These are phyloP conservation scores for Sugiyamaella neomexicana DNA, from an alignment of 1,139 yeast species.

Conservation along the genomic window DNA sequence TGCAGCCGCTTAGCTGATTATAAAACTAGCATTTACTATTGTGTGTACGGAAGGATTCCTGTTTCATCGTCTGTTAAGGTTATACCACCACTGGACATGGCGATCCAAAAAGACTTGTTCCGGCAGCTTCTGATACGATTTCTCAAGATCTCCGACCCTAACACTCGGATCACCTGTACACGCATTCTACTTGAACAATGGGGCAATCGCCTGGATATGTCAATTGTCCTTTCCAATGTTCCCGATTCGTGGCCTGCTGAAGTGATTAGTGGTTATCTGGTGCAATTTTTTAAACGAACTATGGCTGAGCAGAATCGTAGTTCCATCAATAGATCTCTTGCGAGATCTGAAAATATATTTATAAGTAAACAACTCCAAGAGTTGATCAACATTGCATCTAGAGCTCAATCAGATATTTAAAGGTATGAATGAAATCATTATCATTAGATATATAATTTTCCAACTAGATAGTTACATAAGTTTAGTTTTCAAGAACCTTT, in stretches of 20 bases:
- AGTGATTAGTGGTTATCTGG: constrained; percentile 34
- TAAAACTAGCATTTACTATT: constrained; percentile 40
- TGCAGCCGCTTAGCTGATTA: constrained; percentile 39
- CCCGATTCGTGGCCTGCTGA: constrained; percentile 43
- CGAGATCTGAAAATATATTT: constrained; percentile 32
- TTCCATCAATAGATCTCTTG: constrained; percentile 28
- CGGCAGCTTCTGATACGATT: constrained; percentile 34
- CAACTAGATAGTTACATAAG: background rate
- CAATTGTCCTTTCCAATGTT: constrained; percentile 34
- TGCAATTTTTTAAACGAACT: constrained; percentile 28
- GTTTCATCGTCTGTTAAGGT: constrained; percentile 17
- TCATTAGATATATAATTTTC: constrained; percentile 10
- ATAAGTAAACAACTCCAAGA: constrained; percentile 23
- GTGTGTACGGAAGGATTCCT: constrained; percentile 33
- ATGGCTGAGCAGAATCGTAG: constrained; percentile 30
- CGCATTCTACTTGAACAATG: constrained; percentile 36
- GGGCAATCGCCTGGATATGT: constrained; percentile 36
- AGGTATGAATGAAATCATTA: no score
- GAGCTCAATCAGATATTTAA: constrained; percentile 6
- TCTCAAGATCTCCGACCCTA: constrained; percentile 31
- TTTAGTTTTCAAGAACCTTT: constrained; percentile 33
- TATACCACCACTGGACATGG: constrained; percentile 11
- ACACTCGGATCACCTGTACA: constrained; percentile 32
- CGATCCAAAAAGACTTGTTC: constrained; percentile 33
- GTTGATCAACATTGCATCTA: constrained; percentile 12